Evolutionary conservation across 139 green algal genomes (phyloP).

Genomic region (Protoeuglena noctilucae): DNA sequence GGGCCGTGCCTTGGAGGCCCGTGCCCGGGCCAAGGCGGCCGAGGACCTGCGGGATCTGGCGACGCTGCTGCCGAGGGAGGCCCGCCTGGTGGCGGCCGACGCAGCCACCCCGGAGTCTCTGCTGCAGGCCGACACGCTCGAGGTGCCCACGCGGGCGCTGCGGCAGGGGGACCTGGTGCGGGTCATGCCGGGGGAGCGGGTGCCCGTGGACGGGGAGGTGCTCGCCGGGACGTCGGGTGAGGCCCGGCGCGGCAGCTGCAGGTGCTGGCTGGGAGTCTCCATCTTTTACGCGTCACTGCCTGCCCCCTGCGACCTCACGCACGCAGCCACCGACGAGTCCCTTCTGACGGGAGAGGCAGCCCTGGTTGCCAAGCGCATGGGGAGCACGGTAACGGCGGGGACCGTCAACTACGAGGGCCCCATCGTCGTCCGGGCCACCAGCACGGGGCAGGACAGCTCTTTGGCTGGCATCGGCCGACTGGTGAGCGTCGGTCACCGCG

Average conservation of each 20-base stretch:
- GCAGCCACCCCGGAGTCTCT: constrained; percentile 16
- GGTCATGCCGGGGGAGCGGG: constrained; percentile 55
- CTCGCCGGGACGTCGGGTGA: constrained; percentile 25
- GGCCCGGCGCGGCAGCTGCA: not conserved
- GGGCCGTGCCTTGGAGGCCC: constrained; percentile 57
- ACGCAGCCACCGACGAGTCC: too few species aligned
- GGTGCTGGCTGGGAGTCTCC: too few species aligned
- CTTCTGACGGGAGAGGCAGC: constrained; percentile 76
- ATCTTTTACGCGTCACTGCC: too few species aligned
- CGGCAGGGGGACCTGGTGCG: constrained; percentile 42
- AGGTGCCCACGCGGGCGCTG: constrained; percentile 18
- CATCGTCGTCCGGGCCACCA: constrained; percentile 43
- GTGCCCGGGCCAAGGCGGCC: constrained; percentile 18
- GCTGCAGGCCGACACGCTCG: constrained; percentile 15
- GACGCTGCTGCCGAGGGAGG: constrained; percentile 8
- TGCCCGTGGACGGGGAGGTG: constrained; percentile 79
- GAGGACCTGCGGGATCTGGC: constrained; percentile 13
- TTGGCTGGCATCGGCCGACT: constrained; percentile 51
- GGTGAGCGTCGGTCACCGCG: constrained; percentile 60
- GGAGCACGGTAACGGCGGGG: constrained; percentile 43
- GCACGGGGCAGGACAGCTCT: constrained; percentile 45
- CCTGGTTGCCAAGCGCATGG: constrained; percentile 29
- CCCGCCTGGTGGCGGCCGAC: constrained; percentile 32
- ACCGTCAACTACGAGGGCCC: constrained; percentile 66
- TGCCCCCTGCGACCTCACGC: too few species aligned